Base-by-base conservation (phyloP, 768 basidiomycete species). In the Sporobolomyces roseus region DNA sequence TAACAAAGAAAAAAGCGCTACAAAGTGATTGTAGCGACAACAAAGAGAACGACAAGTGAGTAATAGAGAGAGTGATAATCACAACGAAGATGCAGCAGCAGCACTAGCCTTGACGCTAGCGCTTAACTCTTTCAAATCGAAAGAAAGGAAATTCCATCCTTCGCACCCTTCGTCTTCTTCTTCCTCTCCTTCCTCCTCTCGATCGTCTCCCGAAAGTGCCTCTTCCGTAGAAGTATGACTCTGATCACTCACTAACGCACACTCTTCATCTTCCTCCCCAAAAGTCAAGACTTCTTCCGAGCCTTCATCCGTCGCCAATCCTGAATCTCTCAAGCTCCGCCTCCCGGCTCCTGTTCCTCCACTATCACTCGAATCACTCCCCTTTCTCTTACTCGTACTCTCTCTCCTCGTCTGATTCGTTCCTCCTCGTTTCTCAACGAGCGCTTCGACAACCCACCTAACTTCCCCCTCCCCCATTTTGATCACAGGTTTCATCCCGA, bases 121-220 rank as follows among this genome's bases (percentile, higher is more conserved):
- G 17, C 48, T 51, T 0, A 65, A 35, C 6, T 52, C 54, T 27
- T n/a, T 41, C 12, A 66, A 51, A 35, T 66, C 65, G 14, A 66
- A 66, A n/a, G 51, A 41, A 30, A 66, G 52, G 59, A 53, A 60
- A 27, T 33, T 61, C 65, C 65, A 66, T 0, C 65, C 65, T 60
- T 60, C 58, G 25, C 61, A 58, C n/a, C 60, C 65, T 30, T 66
- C 58, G 23, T 21, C 52, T 38, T 33, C 4, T 12, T 12, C 25
- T 4, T 12, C 43, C n/a, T 45, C 23, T 38, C 19, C 29, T 48
- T 48, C n/a, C 4, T 58, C 43, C 30, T 60, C 43, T 21, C 23
- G 30, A 53, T 8, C 32, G 9, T 53, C 52, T 53, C 52, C 63
- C n/a, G n/a, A n/a, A n/a, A n/a, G n/a, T n/a, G n/a, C n/a, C n/a